Percentiles rank a stretch among this genome's conserved stretches.
These are phyloP conservation scores for Rhododendron williamsianum DNA, from an alignment of 148 eudicot species.

Conservation along the genomic window DNA sequence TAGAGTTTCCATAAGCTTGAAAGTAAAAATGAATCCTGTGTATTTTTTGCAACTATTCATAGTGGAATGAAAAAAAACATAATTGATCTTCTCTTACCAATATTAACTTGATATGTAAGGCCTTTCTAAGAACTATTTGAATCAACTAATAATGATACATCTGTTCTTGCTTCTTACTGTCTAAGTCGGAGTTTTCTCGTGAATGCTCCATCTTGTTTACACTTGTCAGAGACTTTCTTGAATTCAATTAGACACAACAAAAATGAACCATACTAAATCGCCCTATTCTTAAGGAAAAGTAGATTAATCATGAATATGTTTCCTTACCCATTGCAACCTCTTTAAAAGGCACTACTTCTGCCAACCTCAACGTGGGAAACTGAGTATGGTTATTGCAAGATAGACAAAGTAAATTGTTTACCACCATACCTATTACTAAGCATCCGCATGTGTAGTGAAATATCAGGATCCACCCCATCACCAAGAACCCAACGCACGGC, in stretches of 20 bases:
- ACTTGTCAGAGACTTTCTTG: neutral
- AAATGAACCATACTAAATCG: neutral
- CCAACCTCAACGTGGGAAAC: neutral
- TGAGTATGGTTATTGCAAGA: neutral
- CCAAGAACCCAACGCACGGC: conserved; percentile 71
- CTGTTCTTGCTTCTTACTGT: neutral
- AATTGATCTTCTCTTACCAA: neutral
- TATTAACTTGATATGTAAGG: neutral
- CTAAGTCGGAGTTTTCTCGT: neutral
- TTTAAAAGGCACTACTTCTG: too few species aligned
- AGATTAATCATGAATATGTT: neutral
- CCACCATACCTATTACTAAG: conserved; percentile 64
- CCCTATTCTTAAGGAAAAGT: neutral
- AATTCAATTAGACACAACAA: neutral
- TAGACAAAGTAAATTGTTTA: neutral
- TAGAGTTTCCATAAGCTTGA: neutral
- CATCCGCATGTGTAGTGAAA: conserved; percentile 88
- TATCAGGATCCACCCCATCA: conserved; percentile 57
- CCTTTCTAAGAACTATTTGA: neutral
- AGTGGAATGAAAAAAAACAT: neutral
- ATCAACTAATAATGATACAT: neutral
- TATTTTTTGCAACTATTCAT: neutral
- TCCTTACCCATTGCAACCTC: neutral
- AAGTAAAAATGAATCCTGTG: neutral
- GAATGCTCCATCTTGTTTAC: neutral